A percentile compares a stretch with the other conserved stretches of the same genome.
phyloP scores from a whole-genome alignment of 176 grass and related monocot species.

The Oryza officinalis region DNA sequence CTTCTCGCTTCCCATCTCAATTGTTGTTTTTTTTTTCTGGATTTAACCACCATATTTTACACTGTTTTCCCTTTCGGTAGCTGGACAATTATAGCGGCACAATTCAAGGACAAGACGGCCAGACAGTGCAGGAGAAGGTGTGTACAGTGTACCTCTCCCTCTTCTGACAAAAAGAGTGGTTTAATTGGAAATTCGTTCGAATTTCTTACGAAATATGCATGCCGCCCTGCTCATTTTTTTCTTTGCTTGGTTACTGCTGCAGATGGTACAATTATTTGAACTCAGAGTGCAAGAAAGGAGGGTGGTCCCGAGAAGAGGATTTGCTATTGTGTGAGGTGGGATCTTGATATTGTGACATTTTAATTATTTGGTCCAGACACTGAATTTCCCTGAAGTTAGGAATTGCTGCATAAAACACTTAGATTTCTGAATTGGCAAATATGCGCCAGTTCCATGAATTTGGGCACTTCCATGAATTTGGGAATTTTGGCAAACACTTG shows the following conservation, averaged over 20 bases:
- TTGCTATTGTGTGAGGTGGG: conserved; percentile 91
- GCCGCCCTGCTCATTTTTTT: not conserved
- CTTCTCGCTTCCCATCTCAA: not conserved
- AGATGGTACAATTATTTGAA: conserved; percentile 98
- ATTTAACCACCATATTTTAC: not conserved
- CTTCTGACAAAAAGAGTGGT: not conserved
- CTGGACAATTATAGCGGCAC: conserved; percentile 78
- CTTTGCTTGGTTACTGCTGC: conserved; percentile 5
- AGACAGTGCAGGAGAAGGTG: conserved; percentile 96
- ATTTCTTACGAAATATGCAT: conserved; percentile 2
- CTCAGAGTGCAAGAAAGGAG: conserved; percentile 97
- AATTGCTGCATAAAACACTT: conserved; percentile 7
- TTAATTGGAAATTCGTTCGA: not conserved
- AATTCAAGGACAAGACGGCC: conserved; percentile 93
- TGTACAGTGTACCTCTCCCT: conserved; percentile 12
- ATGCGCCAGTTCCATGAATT: not conserved
- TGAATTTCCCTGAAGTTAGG: conserved; percentile 7
- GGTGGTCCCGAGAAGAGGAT: conserved; percentile 92
- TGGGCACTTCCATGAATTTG: no score
- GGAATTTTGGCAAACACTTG: no score
- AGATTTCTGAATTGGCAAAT: not conserved
- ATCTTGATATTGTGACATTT: conserved; percentile 30
- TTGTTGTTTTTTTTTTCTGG: not conserved
- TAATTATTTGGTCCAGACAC: conserved; percentile 4
- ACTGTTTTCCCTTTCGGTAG: conserved; percentile 41